phyloP scores from a whole-genome alignment of 352 stramenopile species.

The Aphanomyces cochlioides region DNA sequence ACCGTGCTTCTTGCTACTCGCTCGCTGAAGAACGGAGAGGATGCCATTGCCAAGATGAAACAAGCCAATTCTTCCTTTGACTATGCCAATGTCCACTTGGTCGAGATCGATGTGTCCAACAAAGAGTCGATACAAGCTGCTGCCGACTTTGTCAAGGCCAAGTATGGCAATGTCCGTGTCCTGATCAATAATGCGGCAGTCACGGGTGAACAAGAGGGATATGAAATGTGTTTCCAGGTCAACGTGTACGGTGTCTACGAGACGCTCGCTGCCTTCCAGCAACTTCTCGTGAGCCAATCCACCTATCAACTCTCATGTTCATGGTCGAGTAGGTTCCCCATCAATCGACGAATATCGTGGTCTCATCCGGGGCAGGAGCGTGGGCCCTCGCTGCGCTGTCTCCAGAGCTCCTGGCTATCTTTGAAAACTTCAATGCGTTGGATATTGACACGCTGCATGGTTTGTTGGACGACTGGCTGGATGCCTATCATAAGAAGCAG shows the following conservation, averaged over 20 bases:
- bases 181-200: conserved; percentile 26
- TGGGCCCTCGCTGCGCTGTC: background rate
- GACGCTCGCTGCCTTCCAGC: conserved; percentile 8
- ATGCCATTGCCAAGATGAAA: conserved; percentile 2
- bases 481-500: background rate
- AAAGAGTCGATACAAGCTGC: conserved; percentile 13
- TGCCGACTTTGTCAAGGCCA: background rate
- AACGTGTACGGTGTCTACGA: conserved; percentile 23
- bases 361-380: background rate
- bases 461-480: conserved; percentile 2
- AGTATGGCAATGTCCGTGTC: conserved; percentile 1
- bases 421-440: background rate
- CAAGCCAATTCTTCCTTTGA: background rate
- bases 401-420: background rate
- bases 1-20: conserved; percentile 18
- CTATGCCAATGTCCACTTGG: conserved; percentile 7
- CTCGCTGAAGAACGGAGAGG: background rate
- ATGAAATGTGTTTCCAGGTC: conserved; percentile 11
- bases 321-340: background rate
- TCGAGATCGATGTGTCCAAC: conserved; percentile 16
- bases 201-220: background rate
- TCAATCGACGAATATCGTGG: background rate
- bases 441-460: background rate
- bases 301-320: too few species aligned
- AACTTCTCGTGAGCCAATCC: background rate